Base-by-base conservation (phyloP, 2,329 filamentous ascomycete species). In the Aspergillus ruber region DNA sequence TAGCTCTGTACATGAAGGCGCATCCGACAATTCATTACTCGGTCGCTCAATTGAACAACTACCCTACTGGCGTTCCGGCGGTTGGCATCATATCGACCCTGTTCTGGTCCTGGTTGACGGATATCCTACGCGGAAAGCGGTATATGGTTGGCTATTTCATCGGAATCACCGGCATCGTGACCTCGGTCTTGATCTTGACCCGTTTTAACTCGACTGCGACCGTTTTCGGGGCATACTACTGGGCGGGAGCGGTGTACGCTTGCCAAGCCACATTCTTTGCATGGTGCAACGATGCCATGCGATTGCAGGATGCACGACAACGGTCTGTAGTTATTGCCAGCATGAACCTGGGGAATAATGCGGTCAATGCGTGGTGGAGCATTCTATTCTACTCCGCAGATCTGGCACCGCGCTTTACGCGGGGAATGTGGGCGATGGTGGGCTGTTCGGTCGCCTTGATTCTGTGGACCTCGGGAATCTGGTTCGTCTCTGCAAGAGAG, bases 231-330 rank as follows among this genome's bases (percentile, higher is more conserved):
- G 82, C 83, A 3, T 87, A 86, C 56, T 87, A 86, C 63, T 84
- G 80, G 79, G 81, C 83, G 0, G 85, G 85, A 1, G 72, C 77
- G 3, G 81, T 86, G 0, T 88, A 88, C 55, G 84, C 84, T 0
- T 85, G 84, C 57, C 84, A 88, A 64, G 83, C 85, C 0, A 85
- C 81, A 0, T 87, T 88, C 56, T 88, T 88, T 55, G 84, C 85
- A 0, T 88, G 84, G 84, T 84, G 82, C 18, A 88, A 88, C 55
- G 84, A 87, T 56, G 80, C 81, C 2, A 78, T 85, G 69, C 74
- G 81, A 6, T 77, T 78, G 47, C 79, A 86, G 56, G 79, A 85
- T 50, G 76, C 78, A 17, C 75, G 82, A 41, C 77, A 83, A 54
- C 73, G 85, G 3, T 81, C 77, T 2, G 76, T 88, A 1, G 84